Conservation (phyloP, 176 grass and related monocot genomes). For the Carex parvula region DNA sequence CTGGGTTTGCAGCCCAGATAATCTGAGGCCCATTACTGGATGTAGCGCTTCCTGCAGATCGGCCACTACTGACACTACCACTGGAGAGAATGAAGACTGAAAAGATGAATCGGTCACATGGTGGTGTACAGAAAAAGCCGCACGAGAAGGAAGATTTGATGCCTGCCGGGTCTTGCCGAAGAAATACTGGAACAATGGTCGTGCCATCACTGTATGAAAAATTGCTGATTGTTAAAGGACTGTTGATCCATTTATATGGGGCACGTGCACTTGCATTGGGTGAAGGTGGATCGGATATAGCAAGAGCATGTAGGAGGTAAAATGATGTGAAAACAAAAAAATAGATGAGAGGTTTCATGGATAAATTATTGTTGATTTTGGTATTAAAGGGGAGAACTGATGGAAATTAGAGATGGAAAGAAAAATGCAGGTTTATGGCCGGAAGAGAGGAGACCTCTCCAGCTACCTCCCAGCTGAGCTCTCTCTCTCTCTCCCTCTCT, state of each 20-base stretch:
- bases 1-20: conserved; percentile 24
- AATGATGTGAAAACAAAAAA: conserved; percentile 18
- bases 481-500: conserved; percentile 2
- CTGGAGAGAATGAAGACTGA: conserved; percentile 29
- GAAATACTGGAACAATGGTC: conserved; percentile 18
- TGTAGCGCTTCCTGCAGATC: not conserved
- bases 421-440: not conserved
- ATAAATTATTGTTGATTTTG: not conserved
- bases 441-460: not conserved
- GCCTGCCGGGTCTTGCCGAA: conserved; percentile 10
- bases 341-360: conserved; percentile 5
- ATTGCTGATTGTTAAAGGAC: conserved; percentile 19
- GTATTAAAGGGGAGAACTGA: not conserved
- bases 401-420: conserved; percentile 14
- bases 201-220: conserved; percentile 19
- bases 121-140: conserved; percentile 24
- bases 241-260: conserved; percentile 19
- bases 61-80: conserved; percentile 8
- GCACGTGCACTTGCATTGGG: not conserved
- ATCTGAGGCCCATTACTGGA: conserved; percentile 18
- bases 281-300: not conserved
- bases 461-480: not conserved
- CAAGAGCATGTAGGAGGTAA: conserved; percentile 18
- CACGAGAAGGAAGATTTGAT: conserved; percentile 17
- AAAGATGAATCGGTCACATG: conserved; percentile 15